A percentile compares a stretch with the other conserved stretches of the same genome.
These are phyloP conservation scores for Colletotrichum sp. DNA, from an alignment of 2,329 filamentous ascomycete species.

Conservation along the genomic window DNA sequence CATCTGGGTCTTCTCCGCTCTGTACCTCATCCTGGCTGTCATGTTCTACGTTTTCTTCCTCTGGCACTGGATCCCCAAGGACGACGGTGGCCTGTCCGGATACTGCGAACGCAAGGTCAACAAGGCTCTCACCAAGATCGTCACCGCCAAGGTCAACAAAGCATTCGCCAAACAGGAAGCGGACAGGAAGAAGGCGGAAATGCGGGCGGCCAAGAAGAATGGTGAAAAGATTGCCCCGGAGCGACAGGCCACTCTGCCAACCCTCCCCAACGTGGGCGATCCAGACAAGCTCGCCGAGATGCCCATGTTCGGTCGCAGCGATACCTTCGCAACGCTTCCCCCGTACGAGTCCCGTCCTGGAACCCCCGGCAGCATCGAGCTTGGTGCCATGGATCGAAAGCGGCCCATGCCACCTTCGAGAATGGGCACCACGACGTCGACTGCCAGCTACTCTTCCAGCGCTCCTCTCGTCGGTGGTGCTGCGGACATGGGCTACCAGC, in stretches of 20 bases:
- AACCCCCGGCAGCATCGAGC: slow-evolving; percentile 58
- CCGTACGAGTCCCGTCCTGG: slow-evolving; percentile 65
- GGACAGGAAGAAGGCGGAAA: slow-evolving; percentile 57
- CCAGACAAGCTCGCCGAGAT: slow-evolving; percentile 61
- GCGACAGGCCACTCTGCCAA: slow-evolving; percentile 72
- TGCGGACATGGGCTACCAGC: slow-evolving; percentile 62
- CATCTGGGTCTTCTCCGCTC: slow-evolving; percentile 83
- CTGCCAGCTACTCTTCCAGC: slow-evolving; percentile 67
- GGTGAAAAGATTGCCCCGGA: slow-evolving; percentile 53
- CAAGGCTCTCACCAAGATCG: slow-evolving; percentile 81
- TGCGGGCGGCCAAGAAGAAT: slow-evolving; percentile 57
- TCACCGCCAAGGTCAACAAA: slow-evolving; percentile 85
- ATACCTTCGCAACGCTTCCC: slow-evolving; percentile 67
- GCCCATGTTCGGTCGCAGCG: slow-evolving; percentile 64
- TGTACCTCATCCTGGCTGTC: slow-evolving; percentile 76
- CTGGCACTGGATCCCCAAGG: slow-evolving; percentile 86
- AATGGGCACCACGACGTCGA: slow-evolving; percentile 60
- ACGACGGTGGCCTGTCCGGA: slow-evolving; percentile 79
- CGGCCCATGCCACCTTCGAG: slow-evolving; percentile 48
- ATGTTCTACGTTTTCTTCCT: slow-evolving; percentile 88
- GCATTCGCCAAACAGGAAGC: slow-evolving; percentile 81
- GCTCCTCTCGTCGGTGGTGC: slow-evolving; percentile 66
- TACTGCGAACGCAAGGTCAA: slow-evolving; percentile 96
- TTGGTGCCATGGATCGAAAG: slow-evolving; percentile 57
- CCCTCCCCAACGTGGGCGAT: slow-evolving; percentile 53